Evolutionary conservation across 495 filamentous ascomycete genomes (phyloP), one percentile per base, ranked within the genome.

Genomic region (Daldinia bambusicola): DNA sequence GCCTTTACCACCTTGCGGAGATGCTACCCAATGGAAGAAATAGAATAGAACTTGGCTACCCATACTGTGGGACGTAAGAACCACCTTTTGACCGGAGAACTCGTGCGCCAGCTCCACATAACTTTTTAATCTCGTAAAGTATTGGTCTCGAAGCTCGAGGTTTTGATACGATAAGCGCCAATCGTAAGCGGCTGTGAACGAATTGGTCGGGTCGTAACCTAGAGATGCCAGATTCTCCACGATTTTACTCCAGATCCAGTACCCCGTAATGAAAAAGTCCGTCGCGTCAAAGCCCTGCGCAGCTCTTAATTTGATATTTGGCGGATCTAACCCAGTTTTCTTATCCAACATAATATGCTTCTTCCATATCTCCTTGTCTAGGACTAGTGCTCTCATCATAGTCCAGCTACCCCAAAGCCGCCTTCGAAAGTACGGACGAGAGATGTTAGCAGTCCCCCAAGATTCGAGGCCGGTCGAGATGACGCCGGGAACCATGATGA

Each of bases 171-270:
- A 90, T n/a, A 99, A 80, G n/a, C 95, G 87, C 95, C 95, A 98
- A 78, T 98, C 95, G 78, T 98, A 98, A 9, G 95, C 93, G 1
- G 96, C 95, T 0, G 94, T 97, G 72, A 93, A 98, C 1, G 94
- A 93, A 77, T 96, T 98, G 13, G 92, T 95, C 32, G 95, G 94
- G 73, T 99, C 96, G 79, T 98, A 98, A 18, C 95, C 96, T 66
- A 99, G 91, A 1, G 91, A 94, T 0, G 95, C 95, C 55, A 99
- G 82, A 74, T 99, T 98, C 76, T 99, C 95, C 30, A 99, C 80
- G 59, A 99, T 97, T 81, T 99, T 99, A 74, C 91, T 97, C 95
- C 96, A 99, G 66, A 99, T 98, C 95, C 95, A 99, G 79, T 99
- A 99, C 26, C 85, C 84, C 3, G 84, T 92, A 72, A 92, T 92